phyloP scores from a whole-genome alignment of 2,329 filamentous ascomycete species.

The Colletotrichum liaoningense region DNA sequence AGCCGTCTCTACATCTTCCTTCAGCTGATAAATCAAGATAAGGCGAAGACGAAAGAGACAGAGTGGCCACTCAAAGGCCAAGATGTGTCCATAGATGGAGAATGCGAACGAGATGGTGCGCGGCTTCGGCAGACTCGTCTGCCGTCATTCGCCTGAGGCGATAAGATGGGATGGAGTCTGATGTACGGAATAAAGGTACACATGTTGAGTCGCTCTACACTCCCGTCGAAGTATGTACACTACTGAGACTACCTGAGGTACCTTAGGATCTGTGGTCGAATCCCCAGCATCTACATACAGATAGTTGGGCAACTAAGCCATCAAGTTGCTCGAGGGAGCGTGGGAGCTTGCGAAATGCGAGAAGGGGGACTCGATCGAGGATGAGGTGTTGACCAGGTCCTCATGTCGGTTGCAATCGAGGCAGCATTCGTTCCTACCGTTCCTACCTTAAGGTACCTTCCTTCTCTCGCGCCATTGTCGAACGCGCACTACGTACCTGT shows the following conservation, averaged over 20 bases:
- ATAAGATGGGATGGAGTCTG: slow-evolving; percentile 25
- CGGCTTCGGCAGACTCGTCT: slow-evolving; percentile 14
- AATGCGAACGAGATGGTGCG: not conserved
- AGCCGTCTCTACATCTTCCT: slow-evolving; percentile 1
- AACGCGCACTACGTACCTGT: not conserved
- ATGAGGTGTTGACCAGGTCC: no score
- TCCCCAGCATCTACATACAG: not conserved
- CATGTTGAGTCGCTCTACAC: not conserved
- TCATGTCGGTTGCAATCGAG: not conserved
- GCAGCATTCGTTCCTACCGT: not conserved
- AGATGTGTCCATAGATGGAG: not conserved
- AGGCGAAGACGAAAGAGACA: slow-evolving; percentile 7
- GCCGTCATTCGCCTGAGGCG: slow-evolving; percentile 9
- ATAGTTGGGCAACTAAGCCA: not conserved
- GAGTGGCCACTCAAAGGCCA: not conserved
- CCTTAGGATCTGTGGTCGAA: not conserved
- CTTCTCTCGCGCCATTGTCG: not conserved
- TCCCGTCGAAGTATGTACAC: not conserved
- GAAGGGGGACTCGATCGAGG: not conserved
- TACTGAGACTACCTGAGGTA: no score
- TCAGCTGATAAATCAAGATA: slow-evolving; percentile 31
- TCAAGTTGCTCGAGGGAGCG: no score
- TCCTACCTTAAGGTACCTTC: not conserved
- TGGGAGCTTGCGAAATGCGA: no score
- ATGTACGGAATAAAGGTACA: not conserved